Evolutionary conservation across 495 filamentous ascomycete species (phyloP), one percentile per base, ranked within the genome.

Genomic region (Rhizodiscina lignyota): DNA sequence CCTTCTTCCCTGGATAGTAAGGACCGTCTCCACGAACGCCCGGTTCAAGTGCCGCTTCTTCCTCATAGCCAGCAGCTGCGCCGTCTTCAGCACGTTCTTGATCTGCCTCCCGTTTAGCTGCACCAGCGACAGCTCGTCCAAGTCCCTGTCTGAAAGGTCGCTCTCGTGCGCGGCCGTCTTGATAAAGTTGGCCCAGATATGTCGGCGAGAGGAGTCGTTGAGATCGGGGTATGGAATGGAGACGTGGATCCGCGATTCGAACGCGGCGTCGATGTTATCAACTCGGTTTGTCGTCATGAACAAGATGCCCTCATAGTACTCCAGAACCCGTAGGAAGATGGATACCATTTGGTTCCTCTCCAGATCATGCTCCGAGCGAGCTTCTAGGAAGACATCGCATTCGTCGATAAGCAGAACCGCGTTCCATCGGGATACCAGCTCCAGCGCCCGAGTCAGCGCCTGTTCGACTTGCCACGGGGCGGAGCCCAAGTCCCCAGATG

Each of bases 321-420:
- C 56, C 34, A 72, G 39, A 59, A 68, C 41, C 37, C 65, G 51
- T 19, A 66, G 43, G 50, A 66, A 68, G 28, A 66, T 56, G 3
- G 43, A 48, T 23, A 58, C 51, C 20, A 55, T 45, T 39, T 54
- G 49, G 42, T 56, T 58, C 1, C 54, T 43, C 34, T 52, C 47
- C 5, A 55, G 41, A 30, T 55, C 51, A 33, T 46, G 38, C 4
- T 45, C 38, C 2, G 26, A 38, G 12, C 50, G 50, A 28, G 39
- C 32, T 50, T 74, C 68, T 18, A 79, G 60, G 56, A 76, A 78
- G n/a, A 77, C 68, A 39, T 81, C 76, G 18, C 66, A 68, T 53
- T 81, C 74, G 36, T 79, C 76, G 1, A 81, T 55, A 0, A 72
- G 53, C 0, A 69, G 46, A 31, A 69, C 53, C 10, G 60, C 59